A percentile compares a stretch with the other conserved stretches of the same genome.
These are phyloP conservation scores for Phialocephala sp. DNA, from an alignment of 2,329 filamentous ascomycete species.

Conservation along the genomic window DNA sequence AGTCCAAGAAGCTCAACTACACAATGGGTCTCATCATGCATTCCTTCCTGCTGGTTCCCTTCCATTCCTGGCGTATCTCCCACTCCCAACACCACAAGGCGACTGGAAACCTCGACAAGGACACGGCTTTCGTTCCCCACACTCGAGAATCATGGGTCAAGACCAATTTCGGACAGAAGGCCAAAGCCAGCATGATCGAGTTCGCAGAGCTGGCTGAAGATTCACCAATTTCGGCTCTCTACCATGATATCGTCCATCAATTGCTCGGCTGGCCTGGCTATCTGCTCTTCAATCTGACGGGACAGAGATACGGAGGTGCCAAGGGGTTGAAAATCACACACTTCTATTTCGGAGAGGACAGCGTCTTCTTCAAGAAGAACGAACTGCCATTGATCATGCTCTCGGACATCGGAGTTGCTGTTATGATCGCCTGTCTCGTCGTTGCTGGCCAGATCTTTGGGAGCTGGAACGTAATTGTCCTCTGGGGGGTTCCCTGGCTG, in stretches of 20 bases:
- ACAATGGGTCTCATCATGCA: constrained; percentile 68
- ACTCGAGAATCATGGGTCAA: constrained; percentile 45
- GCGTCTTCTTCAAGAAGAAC: constrained; percentile 63
- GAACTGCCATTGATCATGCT: constrained; percentile 62
- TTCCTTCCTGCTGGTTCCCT: constrained; percentile 70
- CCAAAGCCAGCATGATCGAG: constrained; percentile 44
- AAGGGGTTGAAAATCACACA: constrained; percentile 41
- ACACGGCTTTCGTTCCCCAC: constrained; percentile 67
- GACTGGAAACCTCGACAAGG: constrained; percentile 70
- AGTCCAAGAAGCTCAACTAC: constrained; percentile 62
- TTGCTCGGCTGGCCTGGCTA: constrained; percentile 69
- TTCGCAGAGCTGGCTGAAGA: constrained; percentile 65
- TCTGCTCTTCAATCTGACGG: constrained; percentile 60
- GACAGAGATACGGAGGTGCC: constrained; percentile 41
- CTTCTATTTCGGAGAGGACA: constrained; percentile 65
- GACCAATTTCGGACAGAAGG: constrained; percentile 39
- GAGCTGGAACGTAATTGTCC: constrained; percentile 58
- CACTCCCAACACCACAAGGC: constrained; percentile 74
- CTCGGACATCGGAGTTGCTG: constrained; percentile 63
- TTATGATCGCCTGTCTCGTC: constrained; percentile 58
- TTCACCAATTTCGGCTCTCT: constrained; percentile 60
- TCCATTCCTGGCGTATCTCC: constrained; percentile 75
- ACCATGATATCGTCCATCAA: constrained; percentile 65
- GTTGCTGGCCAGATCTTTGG: constrained; percentile 59
- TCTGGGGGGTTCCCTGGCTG: constrained; percentile 69